These are phyloP conservation scores for Guadua angustifolia DNA, from an alignment of 176 grass and related monocot genomes.

Conservation along the genomic window DNA sequence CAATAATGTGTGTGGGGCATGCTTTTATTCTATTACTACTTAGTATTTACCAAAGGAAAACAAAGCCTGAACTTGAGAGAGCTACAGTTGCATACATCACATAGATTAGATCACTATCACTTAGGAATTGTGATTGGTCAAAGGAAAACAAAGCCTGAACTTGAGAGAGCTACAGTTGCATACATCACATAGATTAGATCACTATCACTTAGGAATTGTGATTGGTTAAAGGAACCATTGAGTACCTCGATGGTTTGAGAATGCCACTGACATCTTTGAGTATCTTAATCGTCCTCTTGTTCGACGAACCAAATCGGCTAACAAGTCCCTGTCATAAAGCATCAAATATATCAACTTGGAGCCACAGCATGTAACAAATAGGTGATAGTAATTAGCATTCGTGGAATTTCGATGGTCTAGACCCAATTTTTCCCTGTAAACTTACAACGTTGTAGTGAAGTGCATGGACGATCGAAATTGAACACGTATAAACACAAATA, in stretches of 20 bases:
- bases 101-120: too few relatives aligned
- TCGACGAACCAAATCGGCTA: constrained; percentile 60
- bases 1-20: too few relatives aligned
- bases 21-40: too few relatives aligned
- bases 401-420: background rate
- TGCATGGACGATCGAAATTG: background rate
- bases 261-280: constrained; percentile 69
- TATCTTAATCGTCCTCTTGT: constrained; percentile 71
- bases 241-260: constrained; percentile 77
- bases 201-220: too few relatives aligned
- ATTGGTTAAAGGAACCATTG: background rate
- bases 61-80: background rate
- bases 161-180: background rate
- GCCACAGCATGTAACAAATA: constrained; percentile 7
- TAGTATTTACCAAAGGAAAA: too few relatives aligned
- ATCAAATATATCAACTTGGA: background rate
- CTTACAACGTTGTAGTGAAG: background rate
- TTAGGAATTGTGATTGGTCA: too few relatives aligned
- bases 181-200: too few relatives aligned
- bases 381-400: background rate
- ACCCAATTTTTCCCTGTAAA: background rate
- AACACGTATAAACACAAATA: background rate
- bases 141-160: too few relatives aligned
- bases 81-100: too few relatives aligned
- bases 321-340: constrained; percentile 57